Evolutionary conservation across 1,284 basidiomycete genomes (phyloP), one percentile per base, ranked within the genome.

Genomic region (Mrakiaceae sp.): DNA sequence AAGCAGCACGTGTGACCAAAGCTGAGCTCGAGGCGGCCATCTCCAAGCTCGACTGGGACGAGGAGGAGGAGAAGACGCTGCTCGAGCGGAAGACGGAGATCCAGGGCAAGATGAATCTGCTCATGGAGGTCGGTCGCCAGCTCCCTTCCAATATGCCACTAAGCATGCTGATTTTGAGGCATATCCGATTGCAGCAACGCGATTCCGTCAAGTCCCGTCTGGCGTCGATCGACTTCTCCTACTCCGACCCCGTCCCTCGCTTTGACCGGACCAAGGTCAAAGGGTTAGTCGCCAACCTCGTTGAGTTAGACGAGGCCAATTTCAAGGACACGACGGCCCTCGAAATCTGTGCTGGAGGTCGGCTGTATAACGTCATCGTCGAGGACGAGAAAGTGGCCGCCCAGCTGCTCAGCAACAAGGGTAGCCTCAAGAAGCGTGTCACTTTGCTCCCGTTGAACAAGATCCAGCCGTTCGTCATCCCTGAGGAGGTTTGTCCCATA

Each of bases 361-460:
- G 88, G 68, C 80, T 98, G n/a, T 97, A 90, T 79, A 94, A 98
- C 68, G 88, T 95, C 51, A 88, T 98, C 27, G 90, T 98, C 27
- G 85, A 95, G 70, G 87, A 96, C 74, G 91, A 97, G 75, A 82
- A 82, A 66, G 84, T 94, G 62, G 93, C 92, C 53, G 88, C 89
- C 68, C 85, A 90, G 52, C 81, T 98, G 42, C 79, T 99, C 58
- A 82, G 87, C 70, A 84, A 90, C 60, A 74, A 74, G 66, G 91
- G 92, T 46, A 82, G 81, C 64, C 84, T 98, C 70, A 87, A 85
- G 78, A 93, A 90, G 76, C 86, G 92, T 27, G 88, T 96, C 42
- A 97, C 92, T 0, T 85, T 97, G 72, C 93, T 98, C 69, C 95
- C 95, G 0, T 79, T 98, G 53, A 95, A 87, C 78, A 94, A 93